Percentiles rank a stretch among this genome's conserved stretches.
phyloP scores from a whole-genome alignment of 2,329 filamentous ascomycete genomes.

The Thielaviopsis ethacetica region DNA sequence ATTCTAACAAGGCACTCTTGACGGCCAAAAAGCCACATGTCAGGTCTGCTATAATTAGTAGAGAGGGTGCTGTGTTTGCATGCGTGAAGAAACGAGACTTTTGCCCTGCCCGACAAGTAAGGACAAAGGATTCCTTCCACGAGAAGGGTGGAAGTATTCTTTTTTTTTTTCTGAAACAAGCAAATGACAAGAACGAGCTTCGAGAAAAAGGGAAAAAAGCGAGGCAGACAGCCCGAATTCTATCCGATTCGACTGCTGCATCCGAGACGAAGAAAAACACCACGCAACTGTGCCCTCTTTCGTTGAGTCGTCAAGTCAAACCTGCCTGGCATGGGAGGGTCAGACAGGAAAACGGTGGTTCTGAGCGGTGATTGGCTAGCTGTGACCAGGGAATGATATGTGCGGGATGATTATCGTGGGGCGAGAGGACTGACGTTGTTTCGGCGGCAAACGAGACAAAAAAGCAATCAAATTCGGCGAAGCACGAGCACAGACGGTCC shows the following conservation, averaged over 20 bases:
- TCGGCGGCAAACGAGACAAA: conserved; percentile 2
- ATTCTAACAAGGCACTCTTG: neutral
- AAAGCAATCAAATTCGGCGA: neutral
- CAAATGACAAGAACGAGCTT: neutral
- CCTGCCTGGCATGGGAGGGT: no score
- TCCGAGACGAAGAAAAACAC: neutral
- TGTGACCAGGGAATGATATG: neutral
- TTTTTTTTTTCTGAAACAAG: neutral
- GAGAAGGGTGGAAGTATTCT: neutral
- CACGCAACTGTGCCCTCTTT: neutral
- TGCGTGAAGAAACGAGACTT: neutral
- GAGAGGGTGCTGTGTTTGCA: neutral
- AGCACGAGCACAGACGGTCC: neutral
- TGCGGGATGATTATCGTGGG: neutral
- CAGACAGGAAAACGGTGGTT: no score
- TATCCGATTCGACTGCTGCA: no score
- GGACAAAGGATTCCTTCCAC: neutral
- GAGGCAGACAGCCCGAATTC: neutral
- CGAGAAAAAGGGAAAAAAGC: neutral
- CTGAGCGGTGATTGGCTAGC: neutral
- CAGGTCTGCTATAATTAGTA: neutral
- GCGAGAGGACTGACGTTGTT: neutral
- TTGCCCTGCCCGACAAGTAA: no score
- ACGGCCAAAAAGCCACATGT: neutral
- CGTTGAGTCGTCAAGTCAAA: neutral